Conservation (phyloP, 2,329 filamentous ascomycete genomes). For the Aspergillus sp. region DNA sequence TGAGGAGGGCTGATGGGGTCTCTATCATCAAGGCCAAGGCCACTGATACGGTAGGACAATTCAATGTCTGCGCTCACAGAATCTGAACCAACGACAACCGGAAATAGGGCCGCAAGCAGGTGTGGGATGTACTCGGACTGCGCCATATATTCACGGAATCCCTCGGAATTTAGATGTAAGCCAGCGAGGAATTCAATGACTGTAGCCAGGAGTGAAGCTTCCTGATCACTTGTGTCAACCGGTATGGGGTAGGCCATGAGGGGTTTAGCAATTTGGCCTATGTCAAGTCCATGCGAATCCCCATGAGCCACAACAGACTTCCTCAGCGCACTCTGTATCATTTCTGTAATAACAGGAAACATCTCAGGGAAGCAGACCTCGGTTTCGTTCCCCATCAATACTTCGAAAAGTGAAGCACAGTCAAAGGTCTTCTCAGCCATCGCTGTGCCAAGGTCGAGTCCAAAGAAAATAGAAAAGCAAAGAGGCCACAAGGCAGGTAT, state of each 20-base stretch:
- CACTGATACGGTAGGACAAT: slow-evolving; percentile 77
- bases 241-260: slow-evolving; percentile 17
- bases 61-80: slow-evolving; percentile 80
- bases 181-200: slow-evolving; percentile 77
- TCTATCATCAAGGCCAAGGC: slow-evolving; percentile 79
- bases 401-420: slow-evolving; percentile 69
- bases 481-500: slow-evolving; percentile 81
- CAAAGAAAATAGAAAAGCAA: slow-evolving; percentile 85
- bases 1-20: slow-evolving; percentile 81
- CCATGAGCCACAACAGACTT: slow-evolving; percentile 60
- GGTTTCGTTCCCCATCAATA: slow-evolving; percentile 63
- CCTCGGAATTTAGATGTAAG: slow-evolving; percentile 71
- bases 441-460: slow-evolving; percentile 72
- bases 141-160: slow-evolving; percentile 80
- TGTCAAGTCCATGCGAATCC: slow-evolving; percentile 28
- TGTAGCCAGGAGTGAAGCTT: slow-evolving; percentile 68
- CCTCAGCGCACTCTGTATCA: slow-evolving; percentile 83
- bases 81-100: slow-evolving; percentile 83
- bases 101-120: slow-evolving; percentile 78
- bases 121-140: slow-evolving; percentile 79
- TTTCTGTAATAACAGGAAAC: slow-evolving; percentile 74
- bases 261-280: slow-evolving; percentile 6
- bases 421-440: slow-evolving; percentile 74
- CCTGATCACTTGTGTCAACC: slow-evolving; percentile 46
- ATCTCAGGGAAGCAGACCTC: slow-evolving; percentile 75